Conservation (phyloP, 176 grass and related monocot species). For the Musa itinerans region DNA sequence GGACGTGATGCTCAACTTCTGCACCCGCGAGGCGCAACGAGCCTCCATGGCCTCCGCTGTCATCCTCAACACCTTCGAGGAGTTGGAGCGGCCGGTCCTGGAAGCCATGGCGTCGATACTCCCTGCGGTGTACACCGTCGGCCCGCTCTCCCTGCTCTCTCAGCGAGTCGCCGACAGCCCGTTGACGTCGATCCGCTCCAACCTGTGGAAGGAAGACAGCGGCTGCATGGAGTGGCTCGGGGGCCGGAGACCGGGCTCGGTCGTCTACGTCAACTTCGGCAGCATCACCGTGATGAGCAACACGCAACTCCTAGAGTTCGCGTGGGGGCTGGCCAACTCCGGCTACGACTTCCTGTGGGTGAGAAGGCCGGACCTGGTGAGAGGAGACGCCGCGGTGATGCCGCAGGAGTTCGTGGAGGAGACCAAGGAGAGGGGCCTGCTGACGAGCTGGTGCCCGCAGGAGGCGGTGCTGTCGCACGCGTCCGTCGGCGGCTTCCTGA, state of each 20-base stretch:
- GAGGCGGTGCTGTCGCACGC: slow-evolving; percentile 36
- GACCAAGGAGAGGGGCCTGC: slow-evolving; percentile 18
- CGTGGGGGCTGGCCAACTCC: slow-evolving; percentile 46
- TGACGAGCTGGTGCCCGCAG: slow-evolving; percentile 43
- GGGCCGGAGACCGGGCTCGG: slow-evolving; percentile 17
- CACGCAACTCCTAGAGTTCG: slow-evolving; percentile 38
- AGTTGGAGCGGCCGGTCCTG: background rate
- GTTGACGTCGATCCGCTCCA: background rate
- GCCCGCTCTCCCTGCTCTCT: background rate
- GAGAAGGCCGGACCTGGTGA: slow-evolving; percentile 38
- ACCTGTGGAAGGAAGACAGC: slow-evolving; percentile 13
- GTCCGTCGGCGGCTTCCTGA: background rate
- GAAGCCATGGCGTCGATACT: slow-evolving; percentile 7
- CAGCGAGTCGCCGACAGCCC: too few species aligned
- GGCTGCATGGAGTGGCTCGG: slow-evolving; percentile 15
- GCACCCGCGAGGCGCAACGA: background rate
- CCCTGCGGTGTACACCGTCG: background rate
- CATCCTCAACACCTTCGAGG: slow-evolving; percentile 9
- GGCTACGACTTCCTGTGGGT: slow-evolving; percentile 43
- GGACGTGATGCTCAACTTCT: slow-evolving; percentile 3
- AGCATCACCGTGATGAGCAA: slow-evolving; percentile 46
- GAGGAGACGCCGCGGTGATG: slow-evolving; percentile 11
- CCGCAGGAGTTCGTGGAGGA: slow-evolving; percentile 12
- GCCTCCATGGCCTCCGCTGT: background rate
- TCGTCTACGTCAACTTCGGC: slow-evolving; percentile 55